Conservation (phyloP, 1,139 yeast genomes). For the Kurtzmaniella quercitrusa region DNA sequence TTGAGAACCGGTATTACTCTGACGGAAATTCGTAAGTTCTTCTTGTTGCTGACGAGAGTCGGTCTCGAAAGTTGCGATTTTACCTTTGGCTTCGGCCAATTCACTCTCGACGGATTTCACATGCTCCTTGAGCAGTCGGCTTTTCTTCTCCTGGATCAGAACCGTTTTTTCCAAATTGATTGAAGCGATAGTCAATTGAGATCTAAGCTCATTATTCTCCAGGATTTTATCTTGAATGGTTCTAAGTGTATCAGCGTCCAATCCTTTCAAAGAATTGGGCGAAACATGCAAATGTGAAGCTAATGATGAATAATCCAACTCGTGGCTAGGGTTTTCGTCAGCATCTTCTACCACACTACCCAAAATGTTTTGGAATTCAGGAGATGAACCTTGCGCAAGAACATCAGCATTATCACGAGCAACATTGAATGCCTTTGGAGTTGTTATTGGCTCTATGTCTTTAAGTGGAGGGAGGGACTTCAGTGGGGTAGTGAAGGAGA, state of each 20-base stretch:
- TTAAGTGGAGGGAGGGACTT: conserved; percentile 42
- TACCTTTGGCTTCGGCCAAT: conserved; percentile 25
- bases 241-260: conserved; percentile 18
- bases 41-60: conserved; percentile 16
- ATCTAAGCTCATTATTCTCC: conserved; percentile 46
- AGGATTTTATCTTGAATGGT: conserved; percentile 41
- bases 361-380: conserved; percentile 4
- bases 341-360: conserved; percentile 7
- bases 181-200: conserved; percentile 49
- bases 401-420: conserved; percentile 26
- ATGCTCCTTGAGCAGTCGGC: conserved; percentile 23
- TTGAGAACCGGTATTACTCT: conserved; percentile 22
- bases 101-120: conserved; percentile 20
- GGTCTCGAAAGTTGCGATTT: conserved; percentile 22
- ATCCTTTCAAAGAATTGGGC: neutral
- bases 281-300: conserved; percentile 1
- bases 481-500: conserved; percentile 36
- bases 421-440: conserved; percentile 41
- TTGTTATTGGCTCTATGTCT: conserved; percentile 39
- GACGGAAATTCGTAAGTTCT: conserved; percentile 12
- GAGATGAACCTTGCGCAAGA: conserved; percentile 2
- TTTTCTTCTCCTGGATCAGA: conserved; percentile 25
- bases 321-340: conserved; percentile 7
- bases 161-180: conserved; percentile 52
- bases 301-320: neutral